Evolutionary conservation across 805 yeast species (phyloP).

Genomic region (Groenewaldozyma salmanticensis): DNA sequence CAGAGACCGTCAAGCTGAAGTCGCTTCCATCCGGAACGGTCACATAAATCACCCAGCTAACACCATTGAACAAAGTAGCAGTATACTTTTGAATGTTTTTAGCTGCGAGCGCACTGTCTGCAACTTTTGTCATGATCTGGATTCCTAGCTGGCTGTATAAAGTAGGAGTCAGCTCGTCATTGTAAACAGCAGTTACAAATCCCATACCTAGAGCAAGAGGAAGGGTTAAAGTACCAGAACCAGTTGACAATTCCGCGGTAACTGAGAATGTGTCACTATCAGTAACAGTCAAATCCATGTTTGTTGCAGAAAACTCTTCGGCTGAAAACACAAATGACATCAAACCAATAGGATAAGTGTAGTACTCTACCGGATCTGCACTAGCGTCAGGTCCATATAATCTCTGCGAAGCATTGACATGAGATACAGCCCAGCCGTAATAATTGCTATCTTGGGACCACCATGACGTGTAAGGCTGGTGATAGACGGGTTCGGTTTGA

Average conservation of each 20-base stretch:
- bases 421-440: constrained; percentile 56
- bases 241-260: constrained; percentile 27
- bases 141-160: constrained; percentile 41
- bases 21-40: constrained; percentile 28
- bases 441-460: constrained; percentile 36
- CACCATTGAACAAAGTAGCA: constrained; percentile 31
- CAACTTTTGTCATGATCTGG: constrained; percentile 29
- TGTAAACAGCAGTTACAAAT: constrained; percentile 55
- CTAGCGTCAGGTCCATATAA: constrained; percentile 38
- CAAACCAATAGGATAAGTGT: constrained; percentile 45
- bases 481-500: constrained; percentile 46
- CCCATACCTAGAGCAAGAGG: constrained; percentile 81
- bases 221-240: constrained; percentile 33
- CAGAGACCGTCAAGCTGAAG: constrained; percentile 28
- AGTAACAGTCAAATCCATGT: constrained; percentile 34
- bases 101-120: constrained; percentile 20
- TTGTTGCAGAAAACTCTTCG: constrained; percentile 32
- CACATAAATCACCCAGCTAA: constrained; percentile 45
- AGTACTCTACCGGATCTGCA: constrained; percentile 35
- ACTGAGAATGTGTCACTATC: constrained; percentile 45
- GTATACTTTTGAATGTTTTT: constrained; percentile 31
- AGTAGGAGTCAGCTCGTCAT: constrained; percentile 37
- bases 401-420: constrained; percentile 37
- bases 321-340: constrained; percentile 52
- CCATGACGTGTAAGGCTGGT: constrained; percentile 60